phyloP scores from a whole-genome alignment of 2,329 filamentous ascomycete genomes.

The Pseudocercospora pini-densiflorae region DNA sequence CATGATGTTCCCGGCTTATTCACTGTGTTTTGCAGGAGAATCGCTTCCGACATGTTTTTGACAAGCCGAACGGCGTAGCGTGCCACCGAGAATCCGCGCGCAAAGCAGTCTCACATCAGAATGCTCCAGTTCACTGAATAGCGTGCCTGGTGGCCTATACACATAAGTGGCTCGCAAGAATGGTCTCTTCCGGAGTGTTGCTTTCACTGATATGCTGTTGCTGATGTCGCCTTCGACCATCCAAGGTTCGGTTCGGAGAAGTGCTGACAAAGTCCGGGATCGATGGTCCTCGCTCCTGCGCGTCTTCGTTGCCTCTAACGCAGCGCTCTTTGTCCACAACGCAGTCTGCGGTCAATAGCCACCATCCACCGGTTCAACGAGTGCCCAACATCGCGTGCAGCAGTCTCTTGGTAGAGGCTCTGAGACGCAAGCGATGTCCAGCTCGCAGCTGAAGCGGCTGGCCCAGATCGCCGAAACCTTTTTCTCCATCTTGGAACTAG shows the following conservation, averaged over 20 bases:
- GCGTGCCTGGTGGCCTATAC: background rate
- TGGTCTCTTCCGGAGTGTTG: background rate
- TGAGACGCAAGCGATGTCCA: background rate
- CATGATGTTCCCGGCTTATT: conserved; percentile 37
- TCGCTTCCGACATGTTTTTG: conserved; percentile 23
- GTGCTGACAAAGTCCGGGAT: too few relatives aligned
- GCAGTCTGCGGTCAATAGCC: too few relatives aligned
- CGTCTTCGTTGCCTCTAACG: too few relatives aligned
- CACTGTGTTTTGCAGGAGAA: conserved; percentile 27
- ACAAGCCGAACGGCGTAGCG: background rate
- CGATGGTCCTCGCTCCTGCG: too few relatives aligned
- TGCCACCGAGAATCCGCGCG: background rate
- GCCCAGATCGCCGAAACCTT: background rate
- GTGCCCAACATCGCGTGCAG: too few relatives aligned
- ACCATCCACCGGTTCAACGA: too few relatives aligned
- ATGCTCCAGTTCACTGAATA: background rate
- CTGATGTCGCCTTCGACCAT: background rate
- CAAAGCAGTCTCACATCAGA: background rate
- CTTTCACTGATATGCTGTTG: background rate
- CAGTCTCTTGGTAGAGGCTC: background rate
- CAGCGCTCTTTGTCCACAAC: too few relatives aligned
- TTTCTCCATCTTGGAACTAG: background rate
- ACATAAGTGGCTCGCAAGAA: background rate
- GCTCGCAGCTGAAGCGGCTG: background rate
- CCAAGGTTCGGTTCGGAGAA: too few relatives aligned